Evolutionary conservation across 202 grass and related monocot genomes (phyloP), one percentile per base, ranked within the genome.

Genomic region (Carex arenaria): DNA sequence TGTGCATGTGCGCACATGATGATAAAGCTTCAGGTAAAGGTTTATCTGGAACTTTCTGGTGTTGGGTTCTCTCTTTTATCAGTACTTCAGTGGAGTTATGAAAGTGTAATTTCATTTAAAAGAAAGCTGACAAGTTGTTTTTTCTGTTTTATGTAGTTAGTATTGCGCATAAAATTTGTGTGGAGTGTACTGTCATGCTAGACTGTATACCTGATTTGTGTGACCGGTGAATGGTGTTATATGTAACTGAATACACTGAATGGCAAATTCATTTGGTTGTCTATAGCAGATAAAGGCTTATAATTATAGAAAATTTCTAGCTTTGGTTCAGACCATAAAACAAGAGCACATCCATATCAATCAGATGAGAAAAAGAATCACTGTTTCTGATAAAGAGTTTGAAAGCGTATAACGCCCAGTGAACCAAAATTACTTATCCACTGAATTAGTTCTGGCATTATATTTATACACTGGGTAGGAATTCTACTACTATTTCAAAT

Each of bases 1-100:
- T 10, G 42, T 92, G 20, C 90, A 92, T 85, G 85, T 92, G 8
- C 85, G 12, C 49, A 49, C 84, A 4, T 67, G 85, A 11, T 81
- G 40, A 82, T 82, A 17, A 52, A 31, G 2, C 51, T 26, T 74
- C 22, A 52, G 12, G 17, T 81, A 55, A 81, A 80, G 36, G 56
- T 64, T 81, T 8, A 64, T 74, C 32, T 43, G 60, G n/a, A 62
- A 84, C 32, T 57, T 36, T 7, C 22, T 74, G 14, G 22, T 57
- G 52, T 57, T 10, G 14, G 72, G 15, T 57, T 57, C 52, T 32
- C 28, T 57, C 22, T 76, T 57, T 76, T 34, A 26, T 30, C 49
- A 54, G 20, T 51, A 5, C 17, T 4, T 57, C 54, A 30, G 10
- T 62, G 57, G 9, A 67, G 31, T 34, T 59, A 11, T 75, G 12